phyloP scores from a whole-genome alignment of 352 stramenopile genomes.

The Globisporangium iwayamae region DNA sequence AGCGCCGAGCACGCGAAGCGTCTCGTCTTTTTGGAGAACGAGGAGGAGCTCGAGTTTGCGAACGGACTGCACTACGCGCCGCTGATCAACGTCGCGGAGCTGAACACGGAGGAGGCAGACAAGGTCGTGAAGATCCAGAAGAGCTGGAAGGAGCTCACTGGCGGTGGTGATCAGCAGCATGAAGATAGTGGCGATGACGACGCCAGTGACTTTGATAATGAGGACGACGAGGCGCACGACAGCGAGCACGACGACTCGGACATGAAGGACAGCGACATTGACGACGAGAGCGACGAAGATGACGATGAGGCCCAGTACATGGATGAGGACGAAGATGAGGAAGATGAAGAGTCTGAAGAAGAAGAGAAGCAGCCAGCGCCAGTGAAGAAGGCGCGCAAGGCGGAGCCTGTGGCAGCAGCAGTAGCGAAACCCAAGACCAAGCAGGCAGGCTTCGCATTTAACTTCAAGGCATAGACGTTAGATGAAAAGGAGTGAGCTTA shows the following conservation, averaged over 20 bases:
- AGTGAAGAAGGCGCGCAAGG: conserved; percentile 6
- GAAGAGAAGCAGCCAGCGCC: neutral
- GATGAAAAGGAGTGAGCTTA: too few relatives aligned
- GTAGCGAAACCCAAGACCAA: conserved; percentile 9
- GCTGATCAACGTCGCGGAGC: conserved; percentile 29
- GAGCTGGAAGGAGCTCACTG: conserved; percentile 38
- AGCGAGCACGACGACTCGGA: conserved; percentile 19
- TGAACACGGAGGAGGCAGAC: conserved; percentile 25
- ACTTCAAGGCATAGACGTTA: conserved; percentile 27
- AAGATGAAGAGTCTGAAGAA: conserved; percentile 4
- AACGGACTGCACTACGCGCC: conserved; percentile 60
- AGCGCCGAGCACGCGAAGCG: conserved; percentile 63
- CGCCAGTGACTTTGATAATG: conserved; percentile 7
- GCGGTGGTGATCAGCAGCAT: neutral
- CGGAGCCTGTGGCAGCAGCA: neutral
- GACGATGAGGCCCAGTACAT: conserved; percentile 26
- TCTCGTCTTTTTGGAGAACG: conserved; percentile 61
- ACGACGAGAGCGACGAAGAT: conserved; percentile 19
- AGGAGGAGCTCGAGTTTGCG: conserved; percentile 56
- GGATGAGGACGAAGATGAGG: conserved; percentile 4
- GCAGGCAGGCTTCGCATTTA: conserved; percentile 34
- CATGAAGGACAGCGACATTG: conserved; percentile 15
- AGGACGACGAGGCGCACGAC: conserved; percentile 12
- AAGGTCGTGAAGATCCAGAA: conserved; percentile 36
- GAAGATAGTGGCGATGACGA: neutral